Base-by-base conservation (phyloP, 768 basidiomycete genomes). In the Pleurotus eryngii region DNA sequence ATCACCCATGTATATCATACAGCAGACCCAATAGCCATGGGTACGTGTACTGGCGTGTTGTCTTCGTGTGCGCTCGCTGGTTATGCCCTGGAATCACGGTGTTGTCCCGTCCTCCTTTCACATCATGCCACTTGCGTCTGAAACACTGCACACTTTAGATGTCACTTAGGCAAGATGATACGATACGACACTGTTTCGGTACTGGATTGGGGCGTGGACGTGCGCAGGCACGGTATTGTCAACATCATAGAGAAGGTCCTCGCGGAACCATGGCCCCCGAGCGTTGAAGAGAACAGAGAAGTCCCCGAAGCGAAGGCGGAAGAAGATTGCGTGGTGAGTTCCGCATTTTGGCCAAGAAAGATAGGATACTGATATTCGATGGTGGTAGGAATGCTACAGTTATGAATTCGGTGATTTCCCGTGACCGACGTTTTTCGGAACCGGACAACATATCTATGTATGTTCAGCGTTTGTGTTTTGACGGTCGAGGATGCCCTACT, bases 11-110 rank as follows among this genome's bases (percentile, higher is more conserved):
- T 98, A 26, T 97, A 90, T 70, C 92, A 97, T 66, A 96, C 89
- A 18, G 95, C 95, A 24, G 95, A 98, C 71, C 95, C 95, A 4
- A 90, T 98, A 50, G 84, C 95, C 17, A 92, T 92, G 86, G 90
- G 90, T 37, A 87, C 85, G 6, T 94, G 92, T 71, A 94, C 83
- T 57, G 92, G 92, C 12, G 75, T 90, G 1, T 65, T 90, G 0
- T 94, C 90, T 0, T 82, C 86, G 1, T 98, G 95, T 67, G 85
- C 89, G 3, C 71, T 92, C 8, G 91, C 81, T 18, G 95, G 95
- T n/a, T 97, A 90, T 66, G 95, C 92, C 2, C 79, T 95, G 79
- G 92, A 94, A 70, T 35, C 30, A 35, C 30, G 30, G 30, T 20
- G 20, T 20, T 20, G 20, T 20, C 20, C 2, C 20, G 20, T 20